Conservation (phyloP, 768 basidiomycete genomes). For the Lactifluus piperatus region DNA sequence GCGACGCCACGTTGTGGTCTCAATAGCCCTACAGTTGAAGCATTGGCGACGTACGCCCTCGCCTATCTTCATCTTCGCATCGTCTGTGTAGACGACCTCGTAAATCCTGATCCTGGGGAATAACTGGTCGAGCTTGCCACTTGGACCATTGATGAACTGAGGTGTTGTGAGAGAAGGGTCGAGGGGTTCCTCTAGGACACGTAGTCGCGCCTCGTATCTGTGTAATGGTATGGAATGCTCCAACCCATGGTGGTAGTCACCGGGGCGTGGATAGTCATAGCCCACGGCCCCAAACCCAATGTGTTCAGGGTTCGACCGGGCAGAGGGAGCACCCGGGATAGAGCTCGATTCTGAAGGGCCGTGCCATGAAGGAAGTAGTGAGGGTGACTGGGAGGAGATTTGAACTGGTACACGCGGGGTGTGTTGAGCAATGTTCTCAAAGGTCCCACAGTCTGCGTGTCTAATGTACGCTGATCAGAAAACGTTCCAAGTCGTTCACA, state of each 20-base stretch:
- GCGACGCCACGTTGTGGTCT: constrained; percentile 72
- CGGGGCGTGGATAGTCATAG: not conserved
- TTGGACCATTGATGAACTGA: not conserved
- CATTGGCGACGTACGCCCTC: constrained; percentile 65
- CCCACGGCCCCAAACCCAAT: not conserved
- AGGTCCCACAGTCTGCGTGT: not conserved
- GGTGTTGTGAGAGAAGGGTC: not conserved
- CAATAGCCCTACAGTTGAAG: constrained; percentile 77
- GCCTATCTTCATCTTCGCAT: constrained; percentile 69
- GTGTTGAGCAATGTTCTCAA: not conserved
- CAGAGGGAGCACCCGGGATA: not conserved
- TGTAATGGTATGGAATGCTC: not conserved
- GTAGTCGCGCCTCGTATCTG: not conserved
- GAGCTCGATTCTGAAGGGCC: not conserved
- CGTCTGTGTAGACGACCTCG: constrained; percentile 44
- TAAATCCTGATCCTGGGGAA: not conserved
- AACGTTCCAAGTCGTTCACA: no score
- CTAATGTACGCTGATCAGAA: not conserved
- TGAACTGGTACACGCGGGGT: not conserved
- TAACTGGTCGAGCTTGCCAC: not conserved
- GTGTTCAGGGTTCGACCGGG: not conserved
- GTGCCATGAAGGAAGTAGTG: not conserved
- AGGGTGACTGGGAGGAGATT: not conserved
- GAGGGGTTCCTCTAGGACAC: not conserved
- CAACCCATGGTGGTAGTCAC: not conserved